A percentile compares a stretch with the other conserved stretches of the same genome.
Conservation (phyloP, 441 rosid species). For the Euphorbia corollata region DNA sequence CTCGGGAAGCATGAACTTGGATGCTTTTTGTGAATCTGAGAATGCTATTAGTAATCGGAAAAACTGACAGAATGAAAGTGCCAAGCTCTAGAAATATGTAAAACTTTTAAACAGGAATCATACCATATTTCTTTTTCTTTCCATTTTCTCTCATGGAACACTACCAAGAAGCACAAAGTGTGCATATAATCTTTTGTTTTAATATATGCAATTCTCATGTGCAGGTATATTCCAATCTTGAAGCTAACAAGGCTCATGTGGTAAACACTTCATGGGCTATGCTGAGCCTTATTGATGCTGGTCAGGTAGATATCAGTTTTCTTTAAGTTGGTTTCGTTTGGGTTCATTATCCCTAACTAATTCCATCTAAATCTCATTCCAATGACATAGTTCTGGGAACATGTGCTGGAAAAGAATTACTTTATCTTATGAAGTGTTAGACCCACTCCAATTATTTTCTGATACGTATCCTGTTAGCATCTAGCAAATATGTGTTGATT, state of each 20-base stretch:
- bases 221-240: constrained; percentile 57
- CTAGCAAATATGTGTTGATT: background rate
- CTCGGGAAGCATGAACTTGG: too few relatives aligned
- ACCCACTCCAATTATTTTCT: background rate
- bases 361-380: background rate
- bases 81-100: too few relatives aligned
- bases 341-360: background rate
- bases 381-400: background rate
- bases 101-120: too few relatives aligned
- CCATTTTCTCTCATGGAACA: background rate
- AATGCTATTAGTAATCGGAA: too few relatives aligned
- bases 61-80: too few relatives aligned
- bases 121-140: background rate
- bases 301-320: constrained; percentile 41
- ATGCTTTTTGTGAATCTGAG: too few relatives aligned
- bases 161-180: background rate
- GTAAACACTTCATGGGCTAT: constrained; percentile 85
- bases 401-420: background rate
- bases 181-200: background rate
- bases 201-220: constrained; percentile 2
- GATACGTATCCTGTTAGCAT: background rate
- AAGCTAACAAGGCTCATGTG: constrained; percentile 51
- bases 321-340: background rate
- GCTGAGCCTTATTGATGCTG: constrained; percentile 62
- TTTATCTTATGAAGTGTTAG: background rate